These are phyloP conservation scores for Euphorbia lathyris DNA, from an alignment of 345 rosid genomes.

Conservation along the genomic window DNA sequence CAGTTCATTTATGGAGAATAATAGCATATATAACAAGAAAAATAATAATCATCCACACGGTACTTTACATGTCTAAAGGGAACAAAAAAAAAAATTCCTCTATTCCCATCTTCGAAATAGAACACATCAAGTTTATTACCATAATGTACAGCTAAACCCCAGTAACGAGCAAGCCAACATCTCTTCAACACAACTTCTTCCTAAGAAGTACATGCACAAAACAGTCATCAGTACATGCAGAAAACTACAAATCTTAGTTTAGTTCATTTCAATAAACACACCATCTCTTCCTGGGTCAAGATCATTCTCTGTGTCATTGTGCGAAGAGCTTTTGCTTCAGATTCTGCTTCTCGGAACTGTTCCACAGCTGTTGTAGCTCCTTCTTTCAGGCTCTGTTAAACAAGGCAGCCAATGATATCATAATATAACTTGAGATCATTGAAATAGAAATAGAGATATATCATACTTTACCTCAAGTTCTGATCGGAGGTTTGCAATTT, in stretches of 20 bases:
- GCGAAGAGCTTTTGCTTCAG: slow-evolving; percentile 79
- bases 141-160: slow-evolving; percentile 88
- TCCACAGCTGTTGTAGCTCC: slow-evolving; percentile 59
- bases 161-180: slow-evolving; percentile 99
- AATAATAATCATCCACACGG: not conserved
- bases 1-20: not conserved
- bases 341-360: slow-evolving; percentile 78
- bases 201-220: slow-evolving; percentile 27
- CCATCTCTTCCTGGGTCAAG: slow-evolving; percentile 92
- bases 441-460: slow-evolving; percentile 16
- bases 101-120: slow-evolving; percentile 8
- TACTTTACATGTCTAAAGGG: not conserved
- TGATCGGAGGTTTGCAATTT: slow-evolving; percentile 60
- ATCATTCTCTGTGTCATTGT: slow-evolving; percentile 94
- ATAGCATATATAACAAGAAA: slow-evolving; percentile 1
- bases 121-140: slow-evolving; percentile 41
- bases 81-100: slow-evolving; percentile 1
- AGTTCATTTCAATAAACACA: slow-evolving; percentile 29
- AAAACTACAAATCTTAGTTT: slow-evolving; percentile 14
- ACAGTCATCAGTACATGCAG: slow-evolving; percentile 4
- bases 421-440: slow-evolving; percentile 18
- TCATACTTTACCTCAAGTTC: slow-evolving; percentile 72
- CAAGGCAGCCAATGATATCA: slow-evolving; percentile 20
- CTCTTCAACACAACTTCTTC: slow-evolving; percentile 99
- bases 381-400: slow-evolving; percentile 65